Percentiles rank a stretch among this genome's conserved stretches.
Conservation (phyloP, 2,329 filamentous ascomycete species). For the Nigrospora osmanthi region DNA sequence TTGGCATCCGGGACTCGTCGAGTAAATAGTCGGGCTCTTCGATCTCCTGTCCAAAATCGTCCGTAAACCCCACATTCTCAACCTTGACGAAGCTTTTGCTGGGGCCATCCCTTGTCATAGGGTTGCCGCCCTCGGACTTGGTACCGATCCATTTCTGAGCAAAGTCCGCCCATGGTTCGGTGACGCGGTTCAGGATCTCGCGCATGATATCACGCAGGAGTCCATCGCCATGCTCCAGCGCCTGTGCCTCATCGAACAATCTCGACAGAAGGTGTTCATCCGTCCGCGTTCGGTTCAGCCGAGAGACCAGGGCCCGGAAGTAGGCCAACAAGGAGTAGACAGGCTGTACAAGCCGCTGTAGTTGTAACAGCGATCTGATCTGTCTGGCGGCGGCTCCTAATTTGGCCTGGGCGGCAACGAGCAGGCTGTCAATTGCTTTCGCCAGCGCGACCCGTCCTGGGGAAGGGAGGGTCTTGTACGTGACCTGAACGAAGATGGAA, state of each 20-base stretch:
- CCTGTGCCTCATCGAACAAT: constrained; percentile 53
- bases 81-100: constrained; percentile 54
- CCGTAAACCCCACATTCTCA: constrained; percentile 42
- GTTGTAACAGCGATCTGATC: constrained; percentile 41
- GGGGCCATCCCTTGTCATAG: constrained; percentile 39
- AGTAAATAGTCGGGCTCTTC: constrained; percentile 55
- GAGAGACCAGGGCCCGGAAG: constrained; percentile 41
- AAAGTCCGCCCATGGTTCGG: constrained; percentile 58
- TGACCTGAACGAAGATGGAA: constrained; percentile 35
- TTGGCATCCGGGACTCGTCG: constrained; percentile 57
- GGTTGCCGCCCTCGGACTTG: constrained; percentile 46
- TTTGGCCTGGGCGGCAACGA: constrained; percentile 40
- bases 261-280: constrained; percentile 57
- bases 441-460: constrained; percentile 44
- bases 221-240: constrained; percentile 54
- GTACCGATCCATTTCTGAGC: constrained; percentile 71
- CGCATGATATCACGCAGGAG: constrained; percentile 57
- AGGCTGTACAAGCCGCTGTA: constrained; percentile 41
- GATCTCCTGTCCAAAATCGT: constrained; percentile 51
- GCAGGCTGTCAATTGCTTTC: constrained; percentile 37
- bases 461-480: constrained; percentile 34
- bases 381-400: constrained; percentile 33
- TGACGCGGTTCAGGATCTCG: constrained; percentile 57
- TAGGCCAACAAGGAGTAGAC: constrained; percentile 41
- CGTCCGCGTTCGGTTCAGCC: constrained; percentile 31